A percentile compares a stretch with the other conserved stretches of the same genome.
phyloP scores from a whole-genome alignment of 2,329 filamentous ascomycete species.

The Penicillium olsonii region DNA sequence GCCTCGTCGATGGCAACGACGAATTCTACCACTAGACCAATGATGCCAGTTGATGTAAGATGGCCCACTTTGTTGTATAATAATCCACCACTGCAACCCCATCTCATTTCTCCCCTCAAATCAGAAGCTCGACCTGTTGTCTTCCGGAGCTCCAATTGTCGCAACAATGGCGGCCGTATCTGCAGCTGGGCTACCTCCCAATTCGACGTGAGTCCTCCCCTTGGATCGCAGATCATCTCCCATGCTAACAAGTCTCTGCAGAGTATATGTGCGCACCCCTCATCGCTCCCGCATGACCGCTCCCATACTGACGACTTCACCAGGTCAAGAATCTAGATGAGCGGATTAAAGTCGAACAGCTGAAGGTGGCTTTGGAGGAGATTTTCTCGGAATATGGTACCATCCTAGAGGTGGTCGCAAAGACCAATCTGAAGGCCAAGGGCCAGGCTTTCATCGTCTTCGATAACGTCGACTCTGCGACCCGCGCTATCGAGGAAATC shows the following conservation, averaged over 20 bases:
- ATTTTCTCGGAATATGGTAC: slow-evolving; percentile 89
- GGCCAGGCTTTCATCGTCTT: slow-evolving; percentile 96
- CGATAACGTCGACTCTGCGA: slow-evolving; percentile 75
- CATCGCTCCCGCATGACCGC: slow-evolving; percentile 10
- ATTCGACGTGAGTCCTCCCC: slow-evolving; percentile 39
- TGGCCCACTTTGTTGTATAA: accelerated
- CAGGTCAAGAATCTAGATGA: slow-evolving; percentile 84
- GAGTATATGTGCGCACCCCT: slow-evolving; percentile 42
- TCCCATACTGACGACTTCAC: slow-evolving; percentile 13
- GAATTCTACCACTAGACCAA: slow-evolving; percentile 50
- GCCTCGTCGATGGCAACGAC: slow-evolving; percentile 50
- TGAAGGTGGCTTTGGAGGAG: slow-evolving; percentile 71
- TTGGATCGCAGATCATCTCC: background rate
- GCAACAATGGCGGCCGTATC: slow-evolving; percentile 41
- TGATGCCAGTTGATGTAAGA: slow-evolving; percentile 32
- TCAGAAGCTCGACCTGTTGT: slow-evolving; percentile 19
- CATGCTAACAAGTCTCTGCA: slow-evolving; percentile 25
- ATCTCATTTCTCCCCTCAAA: background rate
- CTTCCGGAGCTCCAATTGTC: slow-evolving; percentile 25
- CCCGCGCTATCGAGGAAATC: slow-evolving; percentile 79
- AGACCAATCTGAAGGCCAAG: slow-evolving; percentile 87
- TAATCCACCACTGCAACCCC: background rate
- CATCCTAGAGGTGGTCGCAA: slow-evolving; percentile 81
- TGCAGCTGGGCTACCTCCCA: slow-evolving; percentile 35
- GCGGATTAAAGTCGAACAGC: slow-evolving; percentile 76